A percentile compares a stretch with the other conserved stretches of the same genome.
Evolutionary conservation across 371 early-diverging fungal genomes (phyloP).

Genomic region (Circinella umbellata): DNA sequence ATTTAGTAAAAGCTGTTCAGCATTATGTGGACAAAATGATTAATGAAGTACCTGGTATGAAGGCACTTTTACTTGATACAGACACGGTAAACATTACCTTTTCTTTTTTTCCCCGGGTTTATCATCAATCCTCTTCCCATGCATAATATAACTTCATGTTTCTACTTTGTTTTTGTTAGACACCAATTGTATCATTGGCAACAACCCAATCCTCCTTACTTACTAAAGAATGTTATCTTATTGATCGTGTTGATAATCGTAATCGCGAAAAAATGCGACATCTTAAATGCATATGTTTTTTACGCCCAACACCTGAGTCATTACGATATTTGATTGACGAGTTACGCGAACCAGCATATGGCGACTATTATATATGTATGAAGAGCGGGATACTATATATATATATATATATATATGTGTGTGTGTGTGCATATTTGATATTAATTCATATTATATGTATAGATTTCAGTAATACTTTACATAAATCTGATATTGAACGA

Average conservation of each 20-base stretch:
- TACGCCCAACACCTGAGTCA: conserved; percentile 85
- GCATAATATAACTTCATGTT: not conserved
- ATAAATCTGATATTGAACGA: conserved; percentile 88
- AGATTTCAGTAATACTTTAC: conserved; percentile 91
- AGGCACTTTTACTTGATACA: conserved; percentile 90
- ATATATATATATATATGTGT: no score
- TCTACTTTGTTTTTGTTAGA: conserved; percentile 54
- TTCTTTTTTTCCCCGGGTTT: not conserved
- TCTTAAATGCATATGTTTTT: conserved; percentile 91
- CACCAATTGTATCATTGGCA: conserved; percentile 89
- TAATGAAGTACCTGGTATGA: conserved; percentile 92
- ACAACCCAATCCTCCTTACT: conserved; percentile 91
- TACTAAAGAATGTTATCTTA: conserved; percentile 90
- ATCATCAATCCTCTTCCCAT: not conserved
- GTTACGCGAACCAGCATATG: conserved; percentile 88
- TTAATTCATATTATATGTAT: not conserved
- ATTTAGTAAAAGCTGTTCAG: conserved; percentile 80
- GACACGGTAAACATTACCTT: conserved; percentile 78
- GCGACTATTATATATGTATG: conserved; percentile 92
- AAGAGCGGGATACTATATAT: no score
- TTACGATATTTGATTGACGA: conserved; percentile 88
- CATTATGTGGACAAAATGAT: conserved; percentile 93
- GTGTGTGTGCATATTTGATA: no score
- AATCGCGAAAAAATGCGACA: conserved; percentile 91
- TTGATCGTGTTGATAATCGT: conserved; percentile 89